Conservation (phyloP, 139 green algal genomes). For the Auxenochlorella pyrenoidosa region DNA sequence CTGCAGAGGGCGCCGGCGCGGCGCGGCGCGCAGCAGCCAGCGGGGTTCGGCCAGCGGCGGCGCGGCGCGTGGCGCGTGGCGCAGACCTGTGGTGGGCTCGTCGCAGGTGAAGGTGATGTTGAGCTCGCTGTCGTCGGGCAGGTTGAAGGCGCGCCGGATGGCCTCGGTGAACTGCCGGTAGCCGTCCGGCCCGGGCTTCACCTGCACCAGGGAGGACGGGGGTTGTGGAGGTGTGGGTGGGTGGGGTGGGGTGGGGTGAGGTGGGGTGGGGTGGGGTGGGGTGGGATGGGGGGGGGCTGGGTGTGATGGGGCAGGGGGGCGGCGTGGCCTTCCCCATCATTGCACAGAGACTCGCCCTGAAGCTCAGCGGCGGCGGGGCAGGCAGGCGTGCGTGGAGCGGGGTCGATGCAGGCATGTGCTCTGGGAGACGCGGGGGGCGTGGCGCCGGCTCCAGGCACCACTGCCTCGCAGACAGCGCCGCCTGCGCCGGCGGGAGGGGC, state of each 20-base stretch:
- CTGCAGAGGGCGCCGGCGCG: too few relatives aligned
- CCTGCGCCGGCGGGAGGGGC: too few relatives aligned
- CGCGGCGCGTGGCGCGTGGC: too few relatives aligned
- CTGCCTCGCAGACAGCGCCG: background rate
- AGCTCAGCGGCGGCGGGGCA: too few relatives aligned
- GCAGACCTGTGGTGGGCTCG: slow-evolving; percentile 73
- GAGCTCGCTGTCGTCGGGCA: slow-evolving; percentile 86
- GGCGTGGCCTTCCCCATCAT: too few relatives aligned
- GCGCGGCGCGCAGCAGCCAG: too few relatives aligned
- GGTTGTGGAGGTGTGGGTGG: background rate
- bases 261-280: too few relatives aligned
- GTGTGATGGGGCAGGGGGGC: too few relatives aligned
- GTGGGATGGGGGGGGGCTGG: too few relatives aligned
- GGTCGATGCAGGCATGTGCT: background rate
- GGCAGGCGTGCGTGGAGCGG: background rate
- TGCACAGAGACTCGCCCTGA: too few relatives aligned
- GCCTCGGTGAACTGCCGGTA: slow-evolving; percentile 86
- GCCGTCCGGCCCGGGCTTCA: slow-evolving; percentile 69
- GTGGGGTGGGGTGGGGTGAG: background rate
- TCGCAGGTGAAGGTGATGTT: slow-evolving; percentile 97
- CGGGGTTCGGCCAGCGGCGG: too few relatives aligned
- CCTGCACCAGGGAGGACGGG: background rate
- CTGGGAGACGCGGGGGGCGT: background rate
- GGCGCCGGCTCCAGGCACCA: background rate
- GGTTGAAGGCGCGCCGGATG: slow-evolving; percentile 82